These are phyloP conservation scores for Blastomyces silverae DNA, from an alignment of 2,329 filamentous ascomycete species.

Conservation along the genomic window DNA sequence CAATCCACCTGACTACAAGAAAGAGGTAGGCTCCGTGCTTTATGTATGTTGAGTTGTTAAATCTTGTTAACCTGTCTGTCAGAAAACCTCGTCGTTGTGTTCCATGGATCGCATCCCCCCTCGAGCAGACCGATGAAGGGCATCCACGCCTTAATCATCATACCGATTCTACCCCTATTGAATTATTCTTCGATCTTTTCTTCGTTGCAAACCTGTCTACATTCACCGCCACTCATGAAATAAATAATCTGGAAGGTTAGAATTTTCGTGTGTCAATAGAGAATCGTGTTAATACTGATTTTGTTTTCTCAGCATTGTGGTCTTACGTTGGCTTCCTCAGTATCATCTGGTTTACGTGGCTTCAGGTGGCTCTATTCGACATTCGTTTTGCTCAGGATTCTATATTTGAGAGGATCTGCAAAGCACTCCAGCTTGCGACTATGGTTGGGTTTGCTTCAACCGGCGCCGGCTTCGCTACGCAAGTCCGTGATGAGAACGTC, in stretches of 20 bases:
- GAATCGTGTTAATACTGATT: background rate
- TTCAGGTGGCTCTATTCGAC: conserved; percentile 57
- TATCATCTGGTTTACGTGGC: conserved; percentile 63
- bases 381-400: conserved; percentile 60
- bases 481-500: conserved; percentile 36
- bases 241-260: conserved; percentile 40
- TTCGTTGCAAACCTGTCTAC: conserved; percentile 60
- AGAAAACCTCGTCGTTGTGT: conserved; percentile 22
- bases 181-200: conserved; percentile 56
- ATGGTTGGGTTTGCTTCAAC: conserved; percentile 61
- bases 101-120: conserved; percentile 34
- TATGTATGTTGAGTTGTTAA: background rate
- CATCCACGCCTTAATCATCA: conserved; percentile 37
- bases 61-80: conserved; percentile 5
- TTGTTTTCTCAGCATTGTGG: conserved; percentile 30
- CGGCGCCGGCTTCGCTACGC: conserved; percentile 43
- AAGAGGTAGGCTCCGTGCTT: conserved; percentile 25
- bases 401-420: conserved; percentile 55
- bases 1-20: conserved; percentile 20
- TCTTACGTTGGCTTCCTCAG: conserved; percentile 50
- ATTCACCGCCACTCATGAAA: conserved; percentile 52
- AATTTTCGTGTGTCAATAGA: background rate
- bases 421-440: conserved; percentile 55
- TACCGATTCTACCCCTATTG: conserved; percentile 49
- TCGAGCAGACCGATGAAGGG: conserved; percentile 26